Conservation (phyloP, 1,284 basidiomycete species). For the Leccinum ponderosum region DNA sequence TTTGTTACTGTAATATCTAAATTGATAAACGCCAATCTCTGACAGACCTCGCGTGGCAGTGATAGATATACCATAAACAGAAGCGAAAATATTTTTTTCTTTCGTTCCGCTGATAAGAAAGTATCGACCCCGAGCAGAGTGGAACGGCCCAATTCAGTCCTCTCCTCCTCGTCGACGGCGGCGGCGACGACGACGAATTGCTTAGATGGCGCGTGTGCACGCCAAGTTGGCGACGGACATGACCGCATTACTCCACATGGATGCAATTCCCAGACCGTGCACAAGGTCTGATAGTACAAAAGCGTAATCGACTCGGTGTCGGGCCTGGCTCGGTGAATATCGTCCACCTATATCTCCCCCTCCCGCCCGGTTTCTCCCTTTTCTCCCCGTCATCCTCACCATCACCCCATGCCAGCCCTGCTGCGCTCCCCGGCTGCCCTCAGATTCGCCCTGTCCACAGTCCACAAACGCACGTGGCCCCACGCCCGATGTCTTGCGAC, state of each 20-base stretch:
- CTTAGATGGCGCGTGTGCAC: neutral
- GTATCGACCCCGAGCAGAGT: slow-evolving; percentile 27
- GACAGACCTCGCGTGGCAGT: slow-evolving; percentile 14
- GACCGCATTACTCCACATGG: slow-evolving; percentile 3
- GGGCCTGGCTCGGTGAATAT: slow-evolving; percentile 36
- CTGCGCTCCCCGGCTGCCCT: slow-evolving; percentile 46
- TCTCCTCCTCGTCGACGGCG: slow-evolving; percentile 3
- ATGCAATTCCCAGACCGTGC: slow-evolving; percentile 11
- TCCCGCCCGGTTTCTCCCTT: slow-evolving; percentile 23
- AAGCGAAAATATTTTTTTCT: slow-evolving; percentile 26
- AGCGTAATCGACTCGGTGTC: slow-evolving; percentile 38
- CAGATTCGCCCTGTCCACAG: slow-evolving; percentile 25
- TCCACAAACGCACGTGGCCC: slow-evolving; percentile 21
- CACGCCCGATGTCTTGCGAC: slow-evolving; percentile 51
- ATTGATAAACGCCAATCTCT: slow-evolving; percentile 18
- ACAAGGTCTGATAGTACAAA: slow-evolving; percentile 13
- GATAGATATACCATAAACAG: slow-evolving; percentile 18
- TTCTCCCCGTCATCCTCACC: slow-evolving; percentile 9
- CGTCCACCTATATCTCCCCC: slow-evolving; percentile 21
- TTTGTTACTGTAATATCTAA: slow-evolving; percentile 13
- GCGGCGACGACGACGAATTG: neutral
- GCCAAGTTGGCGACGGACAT: neutral
- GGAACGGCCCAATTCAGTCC: neutral
- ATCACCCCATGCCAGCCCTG: slow-evolving; percentile 42
- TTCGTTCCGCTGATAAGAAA: neutral